Evolutionary conservation across 2,329 filamentous ascomycete species (phyloP), one percentile per base, ranked within the genome.

Genomic region (Mycosphaerella sp.): DNA sequence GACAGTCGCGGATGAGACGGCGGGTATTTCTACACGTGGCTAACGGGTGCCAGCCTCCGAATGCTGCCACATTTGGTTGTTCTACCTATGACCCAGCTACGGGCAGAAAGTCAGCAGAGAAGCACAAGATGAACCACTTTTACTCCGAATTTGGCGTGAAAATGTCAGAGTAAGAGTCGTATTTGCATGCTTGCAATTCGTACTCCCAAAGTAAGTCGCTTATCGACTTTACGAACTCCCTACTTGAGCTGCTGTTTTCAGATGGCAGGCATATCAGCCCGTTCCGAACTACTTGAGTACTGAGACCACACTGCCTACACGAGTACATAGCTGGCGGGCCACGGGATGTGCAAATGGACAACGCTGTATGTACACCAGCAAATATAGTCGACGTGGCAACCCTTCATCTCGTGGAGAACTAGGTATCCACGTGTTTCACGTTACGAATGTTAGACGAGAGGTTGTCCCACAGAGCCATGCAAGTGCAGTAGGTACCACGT

Each of bases 61-160:
- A 95, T 63, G 89, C 91, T 34, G 88, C 88, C 34, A 85, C 80
- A 53, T 80, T 81, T 54, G 90, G 90, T 18, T 95, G 88, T 69
- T 79, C 87, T 63, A 81, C 91, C 64, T 96, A 91, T 68, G 80
- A 91, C 63, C 79, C 84, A 57, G 76, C 76, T 60, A 94, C 88
- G 3, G 87, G 90, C 47, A 82, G 82, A 68, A 81, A 79, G 52
- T 85, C 77, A 59, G 85, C 89, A 67, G 77, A 89, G 41, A 76
- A 78, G 52, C 85, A 86, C 63, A 49, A 49, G 18, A 49, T 49
- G 45, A 84, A 80, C 64, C 79, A 81, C 53, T 87, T 87, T 72
- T 89, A 81, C 70, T 90, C 87, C n/a, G 66, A 73, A 49, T 63
- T 72, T 44, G 75, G 76, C 16, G 46, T 61, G 17, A 67, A 61